Base-by-base conservation (phyloP, 108 stramenopile genomes). In the Seminavis robusta region DNA sequence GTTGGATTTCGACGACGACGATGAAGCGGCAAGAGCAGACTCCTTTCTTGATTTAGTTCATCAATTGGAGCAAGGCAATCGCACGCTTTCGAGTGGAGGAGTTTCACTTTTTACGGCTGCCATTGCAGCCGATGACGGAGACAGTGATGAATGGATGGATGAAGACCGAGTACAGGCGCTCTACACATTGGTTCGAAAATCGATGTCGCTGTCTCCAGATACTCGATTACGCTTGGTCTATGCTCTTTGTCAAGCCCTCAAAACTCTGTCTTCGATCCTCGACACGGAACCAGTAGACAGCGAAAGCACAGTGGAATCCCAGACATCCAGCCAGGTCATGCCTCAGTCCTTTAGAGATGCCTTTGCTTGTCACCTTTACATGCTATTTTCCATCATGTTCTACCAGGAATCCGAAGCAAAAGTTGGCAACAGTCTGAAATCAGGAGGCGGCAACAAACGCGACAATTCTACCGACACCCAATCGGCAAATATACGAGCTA, bases 301-400 rank as follows among this genome's bases (percentile, higher is more conserved):
- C 11, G 0, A 19, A 24, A 31, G 27, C 61, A 40, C 41, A 40
- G 26, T 25, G 46, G 9, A 42, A 44, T n/a, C n/a, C n/a, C n/a
- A n/a, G n/a, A n/a, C n/a, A n/a, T n/a, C n/a, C n/a, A n/a, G n/a
- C n/a, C n/a, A n/a, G 33, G 69, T 75, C n/a, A 79, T 89, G 13
- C 51, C 83, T 39, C 86, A 86, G 52, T 45, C 52, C 40, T 89
- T 89, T 49, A 77, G 84, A 27, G 86, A 88, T 61, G 87, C 88
- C 7, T 67, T 78, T 43, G 72, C 84, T 11, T 83, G 77, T 53
- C 93, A 90, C 56, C 45, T 90, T 39, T 94, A 94, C 83, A 88
- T 90, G 88, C 74, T 94, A 19, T 94, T 82, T 60, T 80, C 93
- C 1, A 47, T 91, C 45, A 89, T 91, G 89, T 86, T 84, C 64